Evolutionary conservation across 2,329 filamentous ascomycete species (phyloP).

Genomic region (Colletotrichum tropicicola): DNA sequence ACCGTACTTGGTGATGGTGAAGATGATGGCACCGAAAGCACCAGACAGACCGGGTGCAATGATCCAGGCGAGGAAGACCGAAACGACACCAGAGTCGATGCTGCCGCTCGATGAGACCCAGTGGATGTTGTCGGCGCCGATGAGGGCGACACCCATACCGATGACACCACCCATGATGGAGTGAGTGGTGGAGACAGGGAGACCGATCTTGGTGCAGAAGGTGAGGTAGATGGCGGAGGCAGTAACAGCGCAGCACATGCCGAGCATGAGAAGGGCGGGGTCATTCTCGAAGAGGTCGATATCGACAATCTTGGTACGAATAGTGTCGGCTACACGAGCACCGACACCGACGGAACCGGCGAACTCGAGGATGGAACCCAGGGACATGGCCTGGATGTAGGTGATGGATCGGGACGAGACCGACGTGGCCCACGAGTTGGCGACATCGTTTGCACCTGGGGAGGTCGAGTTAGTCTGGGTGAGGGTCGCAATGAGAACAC

Average conservation of each 20-base stretch:
- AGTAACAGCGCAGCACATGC: conserved; percentile 48
- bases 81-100: conserved; percentile 48
- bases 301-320: conserved; percentile 55
- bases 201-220: conserved; percentile 43
- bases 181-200: conserved; percentile 55
- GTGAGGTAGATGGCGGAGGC: conserved; percentile 52
- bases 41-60: conserved; percentile 56
- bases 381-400: conserved; percentile 55
- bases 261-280: conserved; percentile 51
- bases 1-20: conserved; percentile 50
- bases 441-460: conserved; percentile 59
- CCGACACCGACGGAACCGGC: conserved; percentile 58
- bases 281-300: conserved; percentile 47
- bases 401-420: conserved; percentile 68
- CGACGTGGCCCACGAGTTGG: conserved; percentile 70
- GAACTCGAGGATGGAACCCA: conserved; percentile 58
- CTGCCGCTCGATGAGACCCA: conserved; percentile 44
- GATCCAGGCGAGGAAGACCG: conserved; percentile 56
- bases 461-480: background rate
- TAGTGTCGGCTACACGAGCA: conserved; percentile 55
- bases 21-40: conserved; percentile 52
- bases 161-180: conserved; percentile 54
- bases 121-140: conserved; percentile 49
- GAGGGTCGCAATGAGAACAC: too few relatives aligned
- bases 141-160: conserved; percentile 53